These are phyloP conservation scores for Ganoderma multipileum DNA, from an alignment of 1,284 basidiomycete species.

Conservation along the genomic window DNA sequence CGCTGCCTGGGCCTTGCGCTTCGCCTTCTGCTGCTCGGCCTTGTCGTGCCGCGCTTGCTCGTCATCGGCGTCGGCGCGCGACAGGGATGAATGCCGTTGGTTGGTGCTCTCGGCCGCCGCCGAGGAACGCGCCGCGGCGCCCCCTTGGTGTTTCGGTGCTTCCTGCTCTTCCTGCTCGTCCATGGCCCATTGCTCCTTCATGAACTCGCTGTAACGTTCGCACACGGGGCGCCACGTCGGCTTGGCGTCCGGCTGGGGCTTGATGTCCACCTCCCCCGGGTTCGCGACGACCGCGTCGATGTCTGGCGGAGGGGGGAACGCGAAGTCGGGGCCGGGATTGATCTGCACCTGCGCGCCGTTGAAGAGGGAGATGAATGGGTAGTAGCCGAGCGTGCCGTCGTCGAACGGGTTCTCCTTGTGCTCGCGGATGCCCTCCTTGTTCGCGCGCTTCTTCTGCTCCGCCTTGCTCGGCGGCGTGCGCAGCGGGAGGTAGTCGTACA, in stretches of 20 bases:
- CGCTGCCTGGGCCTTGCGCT: conserved; percentile 37
- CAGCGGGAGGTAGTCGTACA: conserved; percentile 94
- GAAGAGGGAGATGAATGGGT: conserved; percentile 93
- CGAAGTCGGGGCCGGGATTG: conserved; percentile 90
- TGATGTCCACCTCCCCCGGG: conserved; percentile 38
- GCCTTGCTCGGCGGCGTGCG: conserved; percentile 64
- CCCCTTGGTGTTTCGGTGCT: conserved; percentile 36
- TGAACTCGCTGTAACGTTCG: conserved; percentile 82
- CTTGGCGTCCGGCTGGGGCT: conserved; percentile 36
- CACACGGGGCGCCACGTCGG: conserved; percentile 77
- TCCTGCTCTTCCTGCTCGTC: conserved; percentile 75
- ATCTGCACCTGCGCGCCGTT: conserved; percentile 87
- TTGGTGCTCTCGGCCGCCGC: neutral
- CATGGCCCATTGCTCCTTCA: conserved; percentile 77
- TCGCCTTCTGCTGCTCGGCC: conserved; percentile 36
- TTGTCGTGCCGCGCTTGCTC: conserved; percentile 31
- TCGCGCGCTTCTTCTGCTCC: conserved; percentile 56
- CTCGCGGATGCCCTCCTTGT: conserved; percentile 70
- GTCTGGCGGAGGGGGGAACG: conserved; percentile 77
- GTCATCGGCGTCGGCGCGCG: conserved; percentile 16
- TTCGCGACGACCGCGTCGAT: conserved; percentile 66
- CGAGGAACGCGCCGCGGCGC: neutral
- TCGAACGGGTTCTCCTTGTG: conserved; percentile 88
- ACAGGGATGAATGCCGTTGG: neutral
- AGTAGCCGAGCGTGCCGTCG: conserved; percentile 96